Evolutionary conservation across 805 yeast genomes (phyloP), one percentile per base, ranked within the genome.

Genomic region (Schwanniomyces occidentalis): DNA sequence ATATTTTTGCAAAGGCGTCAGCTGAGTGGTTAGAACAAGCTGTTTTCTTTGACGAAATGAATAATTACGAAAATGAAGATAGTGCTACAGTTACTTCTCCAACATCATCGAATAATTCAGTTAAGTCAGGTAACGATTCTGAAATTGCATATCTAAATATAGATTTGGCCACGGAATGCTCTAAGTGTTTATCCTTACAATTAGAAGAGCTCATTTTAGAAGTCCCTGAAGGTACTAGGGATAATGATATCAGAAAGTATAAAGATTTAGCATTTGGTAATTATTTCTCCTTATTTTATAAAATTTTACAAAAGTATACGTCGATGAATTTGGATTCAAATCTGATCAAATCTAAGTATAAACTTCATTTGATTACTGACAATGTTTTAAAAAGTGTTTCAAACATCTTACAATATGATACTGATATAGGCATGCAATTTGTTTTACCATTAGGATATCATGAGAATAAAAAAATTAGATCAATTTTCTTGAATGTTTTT

Each of bases 381-480:
- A 78, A 80, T 55, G 77, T 82, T 8, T 76, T 86, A 35, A 62
- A 67, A 15, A 78, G 85, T 14, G 65, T 87, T 32, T 78, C 89
- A 2, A 84, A 84, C 44, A 56, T 88, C 34, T 65, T 88, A 29
- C 80, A 76, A 46, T 73, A 86, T 4, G 88, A 88, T 48, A 78
- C 82, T 5, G 88, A 82, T 35, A 80, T 85, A 16, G 95, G 95
- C 6, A 63, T 88, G 48, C 78, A 78, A 34, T 78, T 76, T 54
- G 88, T 90, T 2, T 56, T 87, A 10, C 89, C 93, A 0, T 71
- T 87, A 53, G 93, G 95, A 0, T 85, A 80, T 48, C 86, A 86
- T 48, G 73, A 73, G 15, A 83, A 84, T 52, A 57, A 63, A 9
- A 72, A 78, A 34, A 80, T 86, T 18, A 65, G 93, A 40, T 65